A percentile compares a stretch with the other conserved stretches of the same genome.
Conservation (phyloP, 2,329 filamentous ascomycete genomes). For the Cladosporium oxysporum region DNA sequence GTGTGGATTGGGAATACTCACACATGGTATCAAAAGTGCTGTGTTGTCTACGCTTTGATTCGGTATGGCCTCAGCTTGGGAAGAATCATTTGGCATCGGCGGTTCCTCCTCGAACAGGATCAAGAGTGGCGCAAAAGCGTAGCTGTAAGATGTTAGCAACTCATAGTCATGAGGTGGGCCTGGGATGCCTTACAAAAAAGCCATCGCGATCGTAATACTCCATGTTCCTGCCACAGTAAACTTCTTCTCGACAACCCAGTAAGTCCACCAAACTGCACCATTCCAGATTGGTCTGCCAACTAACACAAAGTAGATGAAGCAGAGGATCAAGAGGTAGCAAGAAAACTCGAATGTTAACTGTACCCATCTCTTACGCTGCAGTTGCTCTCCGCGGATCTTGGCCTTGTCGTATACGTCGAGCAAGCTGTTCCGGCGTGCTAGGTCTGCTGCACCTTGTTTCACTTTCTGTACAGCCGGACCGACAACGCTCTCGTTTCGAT, state of each 20-base stretch:
- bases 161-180: not conserved
- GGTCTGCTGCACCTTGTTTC: not conserved
- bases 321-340: slow-evolving; percentile 41
- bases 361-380: slow-evolving; percentile 35
- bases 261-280: slow-evolving; percentile 32
- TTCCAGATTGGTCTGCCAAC: slow-evolving; percentile 50
- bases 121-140: slow-evolving; percentile 33
- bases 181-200: not conserved
- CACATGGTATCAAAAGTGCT: slow-evolving; percentile 49
- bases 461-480: not conserved
- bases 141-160: slow-evolving; percentile 35
- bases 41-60: slow-evolving; percentile 40
- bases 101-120: slow-evolving; percentile 39
- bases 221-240: not conserved
- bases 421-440: slow-evolving; percentile 20
- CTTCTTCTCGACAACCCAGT: not conserved
- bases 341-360: slow-evolving; percentile 43
- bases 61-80: slow-evolving; percentile 20
- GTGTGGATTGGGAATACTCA: not conserved
- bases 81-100: slow-evolving; percentile 30
- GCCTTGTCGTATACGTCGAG: slow-evolving; percentile 29
- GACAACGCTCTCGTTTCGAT: not conserved
- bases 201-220: not conserved
- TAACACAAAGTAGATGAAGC: slow-evolving; percentile 50
- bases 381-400: slow-evolving; percentile 23